These are phyloP conservation scores for Serendipita sp. DNA, from an alignment of 768 basidiomycete genomes.

Conservation along the genomic window DNA sequence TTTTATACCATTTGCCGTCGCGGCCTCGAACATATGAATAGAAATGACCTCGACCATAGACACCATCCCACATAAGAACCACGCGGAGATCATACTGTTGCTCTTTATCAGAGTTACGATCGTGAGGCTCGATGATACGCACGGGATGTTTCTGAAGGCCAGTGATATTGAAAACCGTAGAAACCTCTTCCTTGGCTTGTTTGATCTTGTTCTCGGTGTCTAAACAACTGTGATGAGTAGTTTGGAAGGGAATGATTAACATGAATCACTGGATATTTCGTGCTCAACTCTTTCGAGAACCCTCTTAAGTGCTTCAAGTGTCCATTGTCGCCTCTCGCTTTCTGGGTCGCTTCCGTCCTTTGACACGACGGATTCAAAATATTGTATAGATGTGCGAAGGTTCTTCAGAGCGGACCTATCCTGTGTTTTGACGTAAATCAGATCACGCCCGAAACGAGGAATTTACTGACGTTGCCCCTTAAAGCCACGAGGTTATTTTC, in stretches of 20 bases:
- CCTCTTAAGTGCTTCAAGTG: constrained; percentile 32
- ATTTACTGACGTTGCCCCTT: constrained; percentile 37
- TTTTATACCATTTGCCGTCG: constrained; percentile 66
- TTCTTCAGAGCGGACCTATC: constrained; percentile 47
- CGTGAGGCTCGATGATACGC: constrained; percentile 14
- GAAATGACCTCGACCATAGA: constrained; percentile 60
- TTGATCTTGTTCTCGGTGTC: constrained; percentile 38
- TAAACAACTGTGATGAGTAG: constrained; percentile 17
- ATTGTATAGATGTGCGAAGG: constrained; percentile 43
- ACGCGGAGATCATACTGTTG: constrained; percentile 66
- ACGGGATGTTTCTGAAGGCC: constrained; percentile 50
- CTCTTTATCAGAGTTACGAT: too few species aligned
- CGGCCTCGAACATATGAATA: constrained; percentile 59
- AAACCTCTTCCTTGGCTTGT: constrained; percentile 29
- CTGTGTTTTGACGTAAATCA: constrained; percentile 22
- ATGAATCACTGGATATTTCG: constrained; percentile 35
- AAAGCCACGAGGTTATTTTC: constrained; percentile 32
- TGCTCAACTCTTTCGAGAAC: constrained; percentile 37
- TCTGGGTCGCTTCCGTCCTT: constrained; percentile 27
- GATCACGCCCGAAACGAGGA: constrained; percentile 2
- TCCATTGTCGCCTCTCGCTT: constrained; percentile 30
- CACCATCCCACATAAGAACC: constrained; percentile 62
- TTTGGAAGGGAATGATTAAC: background rate
- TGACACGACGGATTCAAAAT: constrained; percentile 53
- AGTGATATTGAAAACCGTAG: constrained; percentile 39